Conservation (phyloP, 768 basidiomycete genomes). For the Hygrophoropsis aurantiaca region DNA sequence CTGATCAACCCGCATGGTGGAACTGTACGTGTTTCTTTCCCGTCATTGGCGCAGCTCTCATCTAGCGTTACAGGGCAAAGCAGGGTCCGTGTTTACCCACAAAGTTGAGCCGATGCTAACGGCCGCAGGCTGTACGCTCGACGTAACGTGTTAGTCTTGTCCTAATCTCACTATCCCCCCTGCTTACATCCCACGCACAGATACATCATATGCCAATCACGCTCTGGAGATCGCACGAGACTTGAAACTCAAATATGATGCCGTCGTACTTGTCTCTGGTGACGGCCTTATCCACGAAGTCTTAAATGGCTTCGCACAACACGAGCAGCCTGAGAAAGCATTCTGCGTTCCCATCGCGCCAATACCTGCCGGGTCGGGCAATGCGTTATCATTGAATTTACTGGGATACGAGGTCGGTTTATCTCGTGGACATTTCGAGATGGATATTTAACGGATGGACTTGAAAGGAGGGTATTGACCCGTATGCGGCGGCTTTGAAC, state of each 20-base stretch:
- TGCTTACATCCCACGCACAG: slow-evolving; percentile 33
- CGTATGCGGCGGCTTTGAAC: slow-evolving; percentile 72
- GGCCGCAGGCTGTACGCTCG: slow-evolving; percentile 61
- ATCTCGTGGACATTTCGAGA: background rate
- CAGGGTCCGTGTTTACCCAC: slow-evolving; percentile 47
- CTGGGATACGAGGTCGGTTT: slow-evolving; percentile 57
- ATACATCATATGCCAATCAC: slow-evolving; percentile 62
- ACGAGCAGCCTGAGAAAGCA: slow-evolving; percentile 56
- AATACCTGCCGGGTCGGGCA: slow-evolving; percentile 82
- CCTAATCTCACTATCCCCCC: background rate
- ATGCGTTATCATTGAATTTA: slow-evolving; percentile 72
- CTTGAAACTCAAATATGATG: slow-evolving; percentile 64
- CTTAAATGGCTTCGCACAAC: slow-evolving; percentile 77
- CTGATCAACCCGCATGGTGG: slow-evolving; percentile 83
- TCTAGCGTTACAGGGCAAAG: slow-evolving; percentile 54
- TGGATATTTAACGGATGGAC: background rate
- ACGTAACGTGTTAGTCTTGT: slow-evolving; percentile 56
- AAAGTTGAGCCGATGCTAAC: slow-evolving; percentile 71
- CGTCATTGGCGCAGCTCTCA: slow-evolving; percentile 2
- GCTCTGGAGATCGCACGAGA: slow-evolving; percentile 62
- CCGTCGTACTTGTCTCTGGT: slow-evolving; percentile 73
- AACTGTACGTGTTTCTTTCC: slow-evolving; percentile 44
- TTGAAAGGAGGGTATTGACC: slow-evolving; percentile 64
- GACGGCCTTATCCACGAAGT: slow-evolving; percentile 86
- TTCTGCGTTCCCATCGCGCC: slow-evolving; percentile 71